A percentile compares a stretch with the other conserved stretches of the same genome.
These are phyloP conservation scores for Coemansia sp. DNA, from an alignment of 192 early-diverging fungal genomes.

Conservation along the genomic window DNA sequence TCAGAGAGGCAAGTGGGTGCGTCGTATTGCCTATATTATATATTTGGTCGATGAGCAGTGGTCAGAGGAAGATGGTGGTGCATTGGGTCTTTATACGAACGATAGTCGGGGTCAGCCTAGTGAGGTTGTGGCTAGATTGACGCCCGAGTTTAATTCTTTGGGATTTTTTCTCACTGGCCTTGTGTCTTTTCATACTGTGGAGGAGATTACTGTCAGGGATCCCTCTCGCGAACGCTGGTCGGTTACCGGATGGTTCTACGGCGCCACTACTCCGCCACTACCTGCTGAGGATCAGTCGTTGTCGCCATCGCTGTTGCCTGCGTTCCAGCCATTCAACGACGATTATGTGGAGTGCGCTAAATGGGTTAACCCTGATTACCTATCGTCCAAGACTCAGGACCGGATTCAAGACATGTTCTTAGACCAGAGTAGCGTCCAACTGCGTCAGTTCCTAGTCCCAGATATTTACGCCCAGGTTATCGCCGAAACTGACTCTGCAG, in stretches of 20 bases:
- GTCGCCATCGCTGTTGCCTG: constrained; percentile 14
- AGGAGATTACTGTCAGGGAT: constrained; percentile 60
- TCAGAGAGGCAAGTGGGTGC: constrained; percentile 58
- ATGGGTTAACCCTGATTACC: constrained; percentile 59
- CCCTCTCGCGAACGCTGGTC: constrained; percentile 57
- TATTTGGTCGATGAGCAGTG: constrained; percentile 72
- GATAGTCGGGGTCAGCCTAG: constrained; percentile 56
- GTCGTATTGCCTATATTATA: constrained; percentile 73
- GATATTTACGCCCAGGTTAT: constrained; percentile 13
- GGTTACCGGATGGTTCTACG: constrained; percentile 72
- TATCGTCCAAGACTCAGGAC: constrained; percentile 26
- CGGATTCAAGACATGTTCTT: constrained; percentile 56
- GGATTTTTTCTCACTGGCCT: constrained; percentile 65
- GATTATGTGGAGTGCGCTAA: constrained; percentile 17
- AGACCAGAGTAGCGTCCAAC: constrained; percentile 48
- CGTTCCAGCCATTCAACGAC: constrained; percentile 3
- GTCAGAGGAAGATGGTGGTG: constrained; percentile 65
- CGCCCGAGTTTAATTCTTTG: constrained; percentile 61
- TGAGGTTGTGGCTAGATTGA: constrained; percentile 43
- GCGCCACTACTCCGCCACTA: constrained; percentile 22
- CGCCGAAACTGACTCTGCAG: constrained; percentile 1
- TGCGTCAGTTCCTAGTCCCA: constrained; percentile 27
- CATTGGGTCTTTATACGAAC: constrained; percentile 65
- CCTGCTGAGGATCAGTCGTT: background rate
- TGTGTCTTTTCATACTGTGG: constrained; percentile 62